Base-by-base conservation (phyloP, 495 filamentous ascomycete species). In the Aspergillus taichungensis region DNA sequence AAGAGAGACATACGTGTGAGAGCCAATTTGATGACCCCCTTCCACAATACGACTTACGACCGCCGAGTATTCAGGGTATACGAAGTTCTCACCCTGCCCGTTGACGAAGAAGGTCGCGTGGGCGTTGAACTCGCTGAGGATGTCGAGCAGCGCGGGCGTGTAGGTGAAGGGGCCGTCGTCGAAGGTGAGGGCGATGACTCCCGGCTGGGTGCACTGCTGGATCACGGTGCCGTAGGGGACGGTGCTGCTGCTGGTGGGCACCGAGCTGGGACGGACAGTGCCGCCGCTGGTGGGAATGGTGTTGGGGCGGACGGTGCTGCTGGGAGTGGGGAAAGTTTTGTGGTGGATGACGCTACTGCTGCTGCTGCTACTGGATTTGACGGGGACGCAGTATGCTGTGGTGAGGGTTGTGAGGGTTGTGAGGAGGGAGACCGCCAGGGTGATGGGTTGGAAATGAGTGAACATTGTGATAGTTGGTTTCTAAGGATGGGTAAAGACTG, bases 21-120 rank as follows among this genome's bases (percentile, higher is more conserved):
- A 82, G 4, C 76, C 86, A 36, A 91, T 66, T 54, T 89, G 86
- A 55, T 91, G 86, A 0, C 84, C 84, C 42, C 73, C 70, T 31
- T 66, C 57, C 47, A 67, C 54, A 68, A 76, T 80, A 34, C 84
- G 80, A 61, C 71, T 48, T 14, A 89, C 78, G 8, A 84, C 56
- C 7, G 71, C 64, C 5, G 69, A 62, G n/a, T 67, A 65, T 2
- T 60, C 68, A 8, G 64, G 47, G 4, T 69, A 69, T 39, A 83
- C 81, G 41, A 80, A 79, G 18, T 24, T 24, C 18, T 1, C 4
- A 55, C 80, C 84, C 52, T 73, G 75, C 13, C 84, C 85, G 3
- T 77, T 83, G 24, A 89, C 69, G 62, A 87, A 88, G 59, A 89
- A 89, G 4, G 85, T 88, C 6, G 77, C 83, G 43, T 75, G 80